Evolutionary conservation across 768 basidiomycete genomes (phyloP).

Genomic region (Termitomyces sp.): DNA sequence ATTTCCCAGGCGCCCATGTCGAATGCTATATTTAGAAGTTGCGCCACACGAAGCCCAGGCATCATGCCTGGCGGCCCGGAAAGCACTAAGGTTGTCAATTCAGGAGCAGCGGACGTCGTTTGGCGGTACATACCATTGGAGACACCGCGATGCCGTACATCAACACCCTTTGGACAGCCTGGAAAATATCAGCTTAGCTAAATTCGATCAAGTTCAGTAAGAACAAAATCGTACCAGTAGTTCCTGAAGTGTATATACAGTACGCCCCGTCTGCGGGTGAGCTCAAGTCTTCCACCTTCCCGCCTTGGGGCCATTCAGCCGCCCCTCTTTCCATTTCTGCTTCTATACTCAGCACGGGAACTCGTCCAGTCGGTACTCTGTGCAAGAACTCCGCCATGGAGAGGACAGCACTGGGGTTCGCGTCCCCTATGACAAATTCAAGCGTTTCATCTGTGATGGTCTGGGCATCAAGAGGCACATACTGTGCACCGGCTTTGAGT

Average conservation of each 20-base stretch:
- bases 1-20: conserved; percentile 68
- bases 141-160: conserved; percentile 54
- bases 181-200: conserved; percentile 30
- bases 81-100: conserved; percentile 21
- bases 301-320: conserved; percentile 19
- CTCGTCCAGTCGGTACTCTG: conserved; percentile 24
- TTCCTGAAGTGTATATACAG: conserved; percentile 60
- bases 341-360: conserved; percentile 28
- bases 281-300: conserved; percentile 33
- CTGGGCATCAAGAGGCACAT: conserved; percentile 55
- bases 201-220: neutral
- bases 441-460: conserved; percentile 53
- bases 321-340: conserved; percentile 25
- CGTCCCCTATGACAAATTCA: conserved; percentile 45
- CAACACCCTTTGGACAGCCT: conserved; percentile 55
- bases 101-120: neutral
- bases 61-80: conserved; percentile 50
- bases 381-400: conserved; percentile 35
- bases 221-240: conserved; percentile 12
- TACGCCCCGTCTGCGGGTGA: conserved; percentile 42
- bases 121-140: conserved; percentile 37
- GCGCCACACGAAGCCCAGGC: conserved; percentile 52
- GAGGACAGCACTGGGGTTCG: conserved; percentile 37
- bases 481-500: conserved; percentile 54
- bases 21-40: conserved; percentile 60